Evolutionary conservation across 257 asterid species (phyloP), one percentile per base, ranked within the genome.

Genomic region (Euphrasia confusa): DNA sequence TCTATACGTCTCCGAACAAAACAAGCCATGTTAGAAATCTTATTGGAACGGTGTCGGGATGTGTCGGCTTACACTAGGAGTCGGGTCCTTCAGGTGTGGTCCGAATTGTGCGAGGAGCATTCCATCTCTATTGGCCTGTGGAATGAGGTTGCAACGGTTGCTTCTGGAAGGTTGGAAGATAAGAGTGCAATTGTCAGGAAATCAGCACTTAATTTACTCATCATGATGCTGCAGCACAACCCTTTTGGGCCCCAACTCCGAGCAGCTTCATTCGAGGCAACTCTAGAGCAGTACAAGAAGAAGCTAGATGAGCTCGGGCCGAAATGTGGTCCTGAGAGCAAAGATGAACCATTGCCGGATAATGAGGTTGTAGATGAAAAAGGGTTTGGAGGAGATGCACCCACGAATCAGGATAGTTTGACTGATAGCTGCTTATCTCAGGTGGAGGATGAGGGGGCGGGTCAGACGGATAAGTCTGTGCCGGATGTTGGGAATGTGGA

Each of bases 221-320:
- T 92, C 75, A 74, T 79, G 82, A 89, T 92, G 99, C 76, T 92
- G 67, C 99, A 89, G 80, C 99, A 92, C 80, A 92, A 89, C 72
- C 99, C 99, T 60, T 92, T 92, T 67, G 99, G 97, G 14, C 99
- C 99, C 13, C 95, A 89, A 79, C 96, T 92, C 49, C 84, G 91
- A 65, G 78, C 81, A 62, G 65, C 84, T 73, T 86, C 97, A 63
- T 92, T 92, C 78, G 91, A 84, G 75, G 99, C 97, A 68, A 92
- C 99, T n/a, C 65, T 92, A 60, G 95, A 92, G 68, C 95, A 89
- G 77, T 92, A 92, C 76, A 86, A 81, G 80, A 89, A 89, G 81
- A 84, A 86, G 72, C 72, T 92, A 68, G 72, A 75, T 68, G 97
- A 83, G 73, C 89, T 92, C 39, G 74, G 69, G 68, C 85, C 89